Evolutionary conservation across 768 basidiomycete species (phyloP), one percentile per base, ranked within the genome.

Genomic region (Boletus pseudo-olivaceus): DNA sequence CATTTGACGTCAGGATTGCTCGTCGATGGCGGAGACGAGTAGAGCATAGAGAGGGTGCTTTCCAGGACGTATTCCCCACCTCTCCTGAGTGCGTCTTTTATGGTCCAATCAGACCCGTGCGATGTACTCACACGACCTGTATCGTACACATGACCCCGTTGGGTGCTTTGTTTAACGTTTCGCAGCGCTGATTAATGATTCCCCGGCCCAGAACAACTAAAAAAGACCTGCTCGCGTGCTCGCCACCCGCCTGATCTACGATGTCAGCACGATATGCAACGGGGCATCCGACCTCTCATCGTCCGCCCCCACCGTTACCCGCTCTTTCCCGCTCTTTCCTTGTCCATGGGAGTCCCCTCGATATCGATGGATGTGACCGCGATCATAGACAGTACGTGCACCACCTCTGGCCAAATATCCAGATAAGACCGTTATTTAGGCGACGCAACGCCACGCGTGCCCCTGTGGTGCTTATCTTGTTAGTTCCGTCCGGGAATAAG

Each of bases 1-100:
- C 64, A 66, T 67, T 45, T 39, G 8, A 15, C 20, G 33, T 8
- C 9, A 20, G 20, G 27, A 17, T 7, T 7, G 37, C 37, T 9
- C 8, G 37, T 10, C 3, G 17, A 19, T n/a, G 5, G 38, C 37
- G 23, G 29, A 26, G 44, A 14, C n/a, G 38, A 32, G 38, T 4
- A 10, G 8, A 4, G 15, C 10, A 14, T 7, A 5, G 15, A 32
- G 39, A 29, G 43, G 47, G 48, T 62, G 33, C 61, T 61, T 58
- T 53, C 40, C 19, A 12, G 40, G 60, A 63, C 59, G 62, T 63
- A 56, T 59, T 30, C 9, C 1, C 2, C 20, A 48, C 48, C 34
- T 2, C 5, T 19, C 23, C 40, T 26, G 17, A 42, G 26, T 7
- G 23, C n/a, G 15, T 61, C 59, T 27, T 41, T 56, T 53, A 37